Evolutionary conservation across 257 asterid species (phyloP), one percentile per base, ranked within the genome.

Genomic region (Ligustrum vulgare): DNA sequence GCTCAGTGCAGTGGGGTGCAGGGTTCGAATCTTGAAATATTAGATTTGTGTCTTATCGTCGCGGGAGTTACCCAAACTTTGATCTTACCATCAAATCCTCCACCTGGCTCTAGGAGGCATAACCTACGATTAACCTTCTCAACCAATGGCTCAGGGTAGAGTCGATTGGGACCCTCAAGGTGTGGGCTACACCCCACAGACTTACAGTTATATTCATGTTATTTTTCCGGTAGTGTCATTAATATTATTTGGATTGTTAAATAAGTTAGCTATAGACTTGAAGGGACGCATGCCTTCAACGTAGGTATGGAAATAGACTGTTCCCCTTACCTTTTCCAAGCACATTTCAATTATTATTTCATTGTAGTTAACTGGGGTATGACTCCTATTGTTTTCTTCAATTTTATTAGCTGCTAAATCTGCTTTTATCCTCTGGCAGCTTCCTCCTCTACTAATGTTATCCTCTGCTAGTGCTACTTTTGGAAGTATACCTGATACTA

Each of bases 391-490:
- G 28, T 22, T 54, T 39, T 54, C 47, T 75, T 41, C 16, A 67
- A 31, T 64, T 39, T 35, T 69, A 47, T 22, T 45, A 20, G 69
- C 67, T 72, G 36, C 2, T 73, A 20, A 8, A 6, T 22, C 3
- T 62, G 69, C 10, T 71, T 47, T 77, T 74, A 69, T 41, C 64
- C 43, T 56, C 76, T 79, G 58, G 69, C 87, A 89, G 96, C 72
- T 91, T 79, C 93, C 97, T 47, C 88, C 94, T 67, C 87, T 91
- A 37, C 80, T 91, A 31, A 78, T 88, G 80, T 91, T 85, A 80
- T 84, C 99, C 63, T 93, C 94, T 20, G 91, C 96, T 75, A 86
- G 96, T 81, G 91, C 98, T 65, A 89, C 90, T 69, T 90, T 91
- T 90, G 98, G 98, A 85, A 97, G 99, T 91, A 86, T 70, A 83